Evolutionary conservation across 2,329 filamentous ascomycete genomes (phyloP), one percentile per base, ranked within the genome.

Genomic region (Coniochaeta sp.): DNA sequence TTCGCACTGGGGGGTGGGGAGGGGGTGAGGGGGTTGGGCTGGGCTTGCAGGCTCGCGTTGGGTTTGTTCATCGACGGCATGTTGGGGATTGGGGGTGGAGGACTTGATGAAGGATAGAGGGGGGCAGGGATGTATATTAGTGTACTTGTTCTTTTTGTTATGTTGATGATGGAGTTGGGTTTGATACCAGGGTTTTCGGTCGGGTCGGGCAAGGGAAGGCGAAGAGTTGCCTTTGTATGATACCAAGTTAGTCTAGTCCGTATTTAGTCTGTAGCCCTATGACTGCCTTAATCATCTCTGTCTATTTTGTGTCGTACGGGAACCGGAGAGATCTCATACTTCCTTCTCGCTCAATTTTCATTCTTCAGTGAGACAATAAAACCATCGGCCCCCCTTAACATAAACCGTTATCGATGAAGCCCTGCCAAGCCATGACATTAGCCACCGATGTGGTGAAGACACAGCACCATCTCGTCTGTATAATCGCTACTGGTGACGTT

Each of bases 1-100:
- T 65, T 19, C 55, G 66, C 17, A 66, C 66, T 6, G 66, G 66
- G 12, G 66, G 66, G 11, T 67, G 66, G 66, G 66, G 66, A 1
- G 66, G 66, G 14, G 64, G 66, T 3, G 65, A 67, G 60, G 63
- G 58, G 43, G 65, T 65, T 17, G 66, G 66, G 26, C 58, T 67
- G n/a, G 64, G 66, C 7, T 38, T 67, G 60, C 62, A 65, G 62
- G 66, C 66, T 3, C 59, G 66, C 6, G 65, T 67, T 4, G 65
- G 64, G 14, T 63, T 61, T 33, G 56, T 54, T 8, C 66, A 66
- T 36, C 44, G 64, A 12, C 47, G 28, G 1, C 62, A 61, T 61
- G 65, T 65, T 9, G 60, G 61, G 58, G 64, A 67, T 57, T 65
- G 62, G 65, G 63, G 65, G 16, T 67, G 65, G 65, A 63, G 61